Conservation (phyloP, 2,329 filamentous ascomycete species). For the Colletotrichum theobromicola region DNA sequence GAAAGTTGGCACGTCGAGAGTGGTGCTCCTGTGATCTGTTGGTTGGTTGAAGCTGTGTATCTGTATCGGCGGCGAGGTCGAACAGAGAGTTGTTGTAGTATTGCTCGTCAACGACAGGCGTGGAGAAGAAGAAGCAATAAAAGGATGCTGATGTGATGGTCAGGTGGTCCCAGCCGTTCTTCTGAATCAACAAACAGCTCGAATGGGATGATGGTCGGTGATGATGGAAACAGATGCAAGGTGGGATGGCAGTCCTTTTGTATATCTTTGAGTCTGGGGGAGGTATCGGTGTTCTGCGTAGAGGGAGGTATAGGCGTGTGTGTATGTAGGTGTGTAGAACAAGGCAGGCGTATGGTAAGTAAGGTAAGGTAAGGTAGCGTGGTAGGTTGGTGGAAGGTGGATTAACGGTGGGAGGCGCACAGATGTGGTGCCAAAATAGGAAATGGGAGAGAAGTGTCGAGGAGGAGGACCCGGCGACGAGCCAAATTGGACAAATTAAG, state of each 20-base stretch:
- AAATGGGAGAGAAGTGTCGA: slow-evolving; percentile 40
- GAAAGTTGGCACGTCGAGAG: slow-evolving; percentile 4
- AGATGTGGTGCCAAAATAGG: slow-evolving; percentile 43
- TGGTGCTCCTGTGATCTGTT: neutral
- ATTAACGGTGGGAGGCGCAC: slow-evolving; percentile 36
- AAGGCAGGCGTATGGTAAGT: slow-evolving; percentile 12
- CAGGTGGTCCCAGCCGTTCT: slow-evolving; percentile 21
- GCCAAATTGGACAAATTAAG: slow-evolving; percentile 28
- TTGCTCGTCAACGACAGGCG: slow-evolving; percentile 20
- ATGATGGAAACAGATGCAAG: neutral
- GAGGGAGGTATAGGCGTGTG: slow-evolving; percentile 3
- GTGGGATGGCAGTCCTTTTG: slow-evolving; percentile 24
- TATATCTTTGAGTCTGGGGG: slow-evolving; percentile 11
- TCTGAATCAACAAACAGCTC: slow-evolving; percentile 23
- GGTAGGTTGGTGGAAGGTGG: slow-evolving; percentile 14
- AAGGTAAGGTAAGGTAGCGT: neutral
- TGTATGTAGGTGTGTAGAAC: neutral
- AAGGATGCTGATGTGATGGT: slow-evolving; percentile 15
- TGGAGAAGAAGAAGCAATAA: slow-evolving; percentile 10
- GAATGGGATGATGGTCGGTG: slow-evolving; percentile 21
- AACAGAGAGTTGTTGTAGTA: neutral
- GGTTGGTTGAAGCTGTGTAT: neutral
- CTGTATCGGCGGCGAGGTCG: neutral
- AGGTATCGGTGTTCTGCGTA: slow-evolving; percentile 17
- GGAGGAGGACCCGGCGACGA: slow-evolving; percentile 27